phyloP scores from a whole-genome alignment of 2,329 filamentous ascomycete genomes.

The Epicoccum sorghinum region DNA sequence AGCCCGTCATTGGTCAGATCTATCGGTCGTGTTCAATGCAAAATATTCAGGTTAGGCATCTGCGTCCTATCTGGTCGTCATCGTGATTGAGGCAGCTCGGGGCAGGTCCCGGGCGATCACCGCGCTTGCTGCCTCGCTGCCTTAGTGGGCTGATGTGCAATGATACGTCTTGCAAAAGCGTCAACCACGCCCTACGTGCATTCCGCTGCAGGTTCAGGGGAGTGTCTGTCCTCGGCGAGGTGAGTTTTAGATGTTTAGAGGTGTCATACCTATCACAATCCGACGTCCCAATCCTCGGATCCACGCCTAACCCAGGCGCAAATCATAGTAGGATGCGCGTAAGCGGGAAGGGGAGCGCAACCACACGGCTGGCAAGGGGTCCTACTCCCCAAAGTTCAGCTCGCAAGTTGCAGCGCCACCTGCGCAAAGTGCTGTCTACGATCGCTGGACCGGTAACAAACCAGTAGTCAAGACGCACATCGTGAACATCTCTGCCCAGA shows the following conservation, averaged over 20 bases:
- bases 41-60: neutral
- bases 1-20: slow-evolving; percentile 1
- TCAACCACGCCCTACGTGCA: slow-evolving; percentile 4
- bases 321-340: slow-evolving; percentile 36
- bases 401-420: slow-evolving; percentile 26
- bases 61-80: neutral
- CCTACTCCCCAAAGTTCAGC: slow-evolving; percentile 23
- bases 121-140: slow-evolving; percentile 16
- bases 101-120: slow-evolving; percentile 21
- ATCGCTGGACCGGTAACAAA: slow-evolving; percentile 9
- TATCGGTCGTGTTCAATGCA: slow-evolving; percentile 13
- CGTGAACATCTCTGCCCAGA: slow-evolving; percentile 13
- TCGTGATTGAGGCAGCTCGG: slow-evolving; percentile 14
- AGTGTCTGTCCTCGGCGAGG: slow-evolving; percentile 27
- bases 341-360: slow-evolving; percentile 20
- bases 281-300: slow-evolving; percentile 37
- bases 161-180: slow-evolving; percentile 3
- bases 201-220: slow-evolving; percentile 14
- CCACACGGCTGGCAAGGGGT: slow-evolving; percentile 20
- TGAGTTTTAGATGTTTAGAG: slow-evolving; percentile 28
- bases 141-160: slow-evolving; percentile 1
- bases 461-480: slow-evolving; percentile 6
- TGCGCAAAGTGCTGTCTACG: slow-evolving; percentile 20
- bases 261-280: slow-evolving; percentile 40
- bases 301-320: slow-evolving; percentile 35